A percentile compares a stretch with the other conserved stretches of the same genome.
These are phyloP conservation scores for Boechera retrofracta DNA, from an alignment of 345 rosid species.

Conservation along the genomic window DNA sequence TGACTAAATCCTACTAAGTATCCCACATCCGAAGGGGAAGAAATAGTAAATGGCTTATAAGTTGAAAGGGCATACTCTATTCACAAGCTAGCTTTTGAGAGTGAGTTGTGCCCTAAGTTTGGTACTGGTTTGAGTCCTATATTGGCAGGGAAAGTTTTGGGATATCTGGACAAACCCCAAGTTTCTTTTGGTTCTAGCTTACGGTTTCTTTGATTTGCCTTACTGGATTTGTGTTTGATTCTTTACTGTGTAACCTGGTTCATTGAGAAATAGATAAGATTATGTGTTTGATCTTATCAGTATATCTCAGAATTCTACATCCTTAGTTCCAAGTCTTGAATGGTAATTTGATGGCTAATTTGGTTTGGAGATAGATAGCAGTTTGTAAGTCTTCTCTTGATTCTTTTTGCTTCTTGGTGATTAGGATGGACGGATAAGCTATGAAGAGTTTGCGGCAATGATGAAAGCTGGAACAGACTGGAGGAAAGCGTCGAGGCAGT, in stretches of 20 bases:
- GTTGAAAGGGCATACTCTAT: neutral
- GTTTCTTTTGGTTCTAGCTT: constrained; percentile 10
- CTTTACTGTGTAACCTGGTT: constrained; percentile 8
- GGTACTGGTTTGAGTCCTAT: neutral
- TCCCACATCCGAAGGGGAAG: neutral
- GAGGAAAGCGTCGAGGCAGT: constrained; percentile 91
- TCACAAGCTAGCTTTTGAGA: neutral
- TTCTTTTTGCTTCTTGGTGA: constrained; percentile 20
- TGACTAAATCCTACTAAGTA: neutral
- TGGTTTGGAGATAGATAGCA: constrained; percentile 18
- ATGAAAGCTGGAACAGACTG: constrained; percentile 96
- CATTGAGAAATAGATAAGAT: neutral
- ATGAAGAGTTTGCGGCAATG: constrained; percentile 83
- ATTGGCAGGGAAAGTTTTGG: too few relatives aligned
- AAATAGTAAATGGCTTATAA: neutral
- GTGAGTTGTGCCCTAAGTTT: neutral
- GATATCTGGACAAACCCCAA: neutral
- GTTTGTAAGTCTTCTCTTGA: constrained; percentile 16
- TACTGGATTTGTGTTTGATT: constrained; percentile 12
- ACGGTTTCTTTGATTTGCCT: neutral
- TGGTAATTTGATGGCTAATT: constrained; percentile 2
- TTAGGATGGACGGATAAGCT: constrained; percentile 86
- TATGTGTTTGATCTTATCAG: neutral
- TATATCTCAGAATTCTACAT: constrained; percentile 6
- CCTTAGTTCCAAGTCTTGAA: neutral